phyloP scores from a whole-genome alignment of 305 asterid species.

The Fraxinus sp. region DNA sequence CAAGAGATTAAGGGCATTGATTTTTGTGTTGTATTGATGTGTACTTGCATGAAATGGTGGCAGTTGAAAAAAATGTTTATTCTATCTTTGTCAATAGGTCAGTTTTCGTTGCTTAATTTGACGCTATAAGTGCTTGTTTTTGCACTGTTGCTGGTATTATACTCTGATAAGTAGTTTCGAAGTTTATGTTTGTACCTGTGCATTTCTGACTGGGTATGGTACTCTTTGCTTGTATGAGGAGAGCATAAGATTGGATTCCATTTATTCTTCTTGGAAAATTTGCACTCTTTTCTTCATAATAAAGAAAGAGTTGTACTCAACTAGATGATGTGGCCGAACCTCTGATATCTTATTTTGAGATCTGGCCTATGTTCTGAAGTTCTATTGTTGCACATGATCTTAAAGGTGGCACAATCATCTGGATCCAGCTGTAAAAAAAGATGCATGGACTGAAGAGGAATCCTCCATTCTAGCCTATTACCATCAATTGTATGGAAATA shows the following conservation, averaged over 20 bases:
- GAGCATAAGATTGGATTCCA: not conserved
- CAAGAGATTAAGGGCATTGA: not conserved
- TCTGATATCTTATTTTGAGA: not conserved
- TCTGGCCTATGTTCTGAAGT: conserved; percentile 15
- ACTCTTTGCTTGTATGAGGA: not conserved
- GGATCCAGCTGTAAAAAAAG: conserved; percentile 69
- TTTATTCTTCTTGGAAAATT: not conserved
- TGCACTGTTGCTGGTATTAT: not conserved
- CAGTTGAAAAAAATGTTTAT: not conserved
- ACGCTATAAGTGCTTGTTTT: not conserved
- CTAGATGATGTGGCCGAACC: not conserved
- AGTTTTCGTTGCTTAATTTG: not conserved
- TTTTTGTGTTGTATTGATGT: not conserved
- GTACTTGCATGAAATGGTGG: conserved; percentile 1
- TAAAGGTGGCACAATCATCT: conserved; percentile 86
- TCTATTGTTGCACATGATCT: conserved; percentile 23
- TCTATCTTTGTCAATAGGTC: not conserved
- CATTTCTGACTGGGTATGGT: not conserved
- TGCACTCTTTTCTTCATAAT: not conserved
- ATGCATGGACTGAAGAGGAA: conserved; percentile 73
- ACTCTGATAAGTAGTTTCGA: not conserved
- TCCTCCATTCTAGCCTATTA: conserved; percentile 46
- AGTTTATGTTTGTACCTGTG: not conserved
- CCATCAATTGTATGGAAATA: conserved; percentile 67
- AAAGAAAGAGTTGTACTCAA: not conserved